Evolutionary conservation across 805 yeast species (phyloP).

Genomic region (Blastobotrys parvus): DNA sequence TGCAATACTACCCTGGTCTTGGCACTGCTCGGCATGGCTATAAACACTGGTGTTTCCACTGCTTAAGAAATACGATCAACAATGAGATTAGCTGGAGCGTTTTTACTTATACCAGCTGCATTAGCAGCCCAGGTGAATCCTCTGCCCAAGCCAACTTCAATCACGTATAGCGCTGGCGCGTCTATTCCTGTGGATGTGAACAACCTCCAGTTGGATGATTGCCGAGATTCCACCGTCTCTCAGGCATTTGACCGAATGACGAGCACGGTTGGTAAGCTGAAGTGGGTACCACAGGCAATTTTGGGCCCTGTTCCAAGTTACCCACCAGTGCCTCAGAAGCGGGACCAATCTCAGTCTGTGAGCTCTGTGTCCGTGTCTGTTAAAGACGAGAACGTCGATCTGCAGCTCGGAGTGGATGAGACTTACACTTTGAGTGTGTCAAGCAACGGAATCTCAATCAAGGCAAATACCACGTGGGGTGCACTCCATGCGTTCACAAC

Average conservation of each 20-base stretch:
- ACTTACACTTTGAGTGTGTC: constrained; percentile 25
- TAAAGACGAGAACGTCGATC: constrained; percentile 22
- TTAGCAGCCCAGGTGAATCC: constrained; percentile 11
- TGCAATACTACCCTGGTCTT: too few species aligned
- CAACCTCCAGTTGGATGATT: constrained; percentile 5
- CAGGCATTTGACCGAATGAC: constrained; percentile 25
- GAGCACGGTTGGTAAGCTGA: constrained; percentile 17
- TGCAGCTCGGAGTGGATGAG: constrained; percentile 34
- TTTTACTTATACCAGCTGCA: too few species aligned
- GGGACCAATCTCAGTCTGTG: too few species aligned
- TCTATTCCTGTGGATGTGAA: constrained; percentile 9
- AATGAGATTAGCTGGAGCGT: too few species aligned
- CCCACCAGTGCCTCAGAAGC: too few species aligned
- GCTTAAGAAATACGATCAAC: too few species aligned
- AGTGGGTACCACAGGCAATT: constrained; percentile 30
- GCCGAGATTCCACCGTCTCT: constrained; percentile 11
- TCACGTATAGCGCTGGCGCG: constrained; percentile 16
- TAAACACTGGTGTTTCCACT: too few species aligned
- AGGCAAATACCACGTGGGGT: constrained; percentile 33
- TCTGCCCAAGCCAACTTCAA: constrained; percentile 15
- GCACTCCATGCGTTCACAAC: constrained; percentile 33
- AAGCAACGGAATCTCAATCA: constrained; percentile 16
- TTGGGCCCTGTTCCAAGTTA: too few species aligned
- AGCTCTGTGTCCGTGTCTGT: constrained; percentile 8
- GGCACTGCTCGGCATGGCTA: too few species aligned